Conservation (phyloP, 139 green algal species). For the Pleodorina starrii region DNA sequence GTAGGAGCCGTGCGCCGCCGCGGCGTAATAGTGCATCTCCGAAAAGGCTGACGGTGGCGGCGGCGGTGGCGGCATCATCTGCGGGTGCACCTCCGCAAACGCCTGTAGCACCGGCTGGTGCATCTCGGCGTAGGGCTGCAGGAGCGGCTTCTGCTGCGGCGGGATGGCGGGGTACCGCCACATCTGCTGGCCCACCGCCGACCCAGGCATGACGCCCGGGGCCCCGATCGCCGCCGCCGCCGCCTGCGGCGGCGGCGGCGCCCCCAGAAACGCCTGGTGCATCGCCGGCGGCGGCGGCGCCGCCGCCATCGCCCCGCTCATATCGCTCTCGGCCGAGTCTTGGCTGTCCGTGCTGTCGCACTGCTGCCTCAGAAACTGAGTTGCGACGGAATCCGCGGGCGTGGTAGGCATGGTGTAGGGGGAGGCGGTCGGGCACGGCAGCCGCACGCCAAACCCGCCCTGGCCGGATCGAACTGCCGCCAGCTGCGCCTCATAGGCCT, state of each 20-base stretch:
- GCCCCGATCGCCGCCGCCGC: constrained; percentile 6
- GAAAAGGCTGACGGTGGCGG: no score
- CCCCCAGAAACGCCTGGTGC: neutral
- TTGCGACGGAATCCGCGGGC: neutral
- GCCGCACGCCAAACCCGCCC: neutral
- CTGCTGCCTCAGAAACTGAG: constrained; percentile 12
- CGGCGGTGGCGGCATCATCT: neutral
- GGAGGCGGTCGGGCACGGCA: neutral
- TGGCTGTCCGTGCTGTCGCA: neutral
- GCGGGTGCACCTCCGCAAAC: neutral
- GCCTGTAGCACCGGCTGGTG: neutral
- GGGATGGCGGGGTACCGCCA: constrained; percentile 14
- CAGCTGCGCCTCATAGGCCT: constrained; percentile 12
- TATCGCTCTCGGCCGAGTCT: neutral
- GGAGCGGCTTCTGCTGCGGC: constrained; percentile 3
- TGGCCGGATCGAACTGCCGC: neutral
- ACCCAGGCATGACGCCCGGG: neutral
- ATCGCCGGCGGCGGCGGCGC: neutral
- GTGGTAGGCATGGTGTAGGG: constrained; percentile 52
- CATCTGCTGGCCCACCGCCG: neutral
- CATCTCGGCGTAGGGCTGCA: neutral
- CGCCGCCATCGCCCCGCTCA: neutral
- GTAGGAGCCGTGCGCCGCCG: neutral
- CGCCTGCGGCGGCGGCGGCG: neutral
- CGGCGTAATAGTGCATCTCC: neutral